Conservation (phyloP, 495 filamentous ascomycete species). For the Corynascus novoguineensis region DNA sequence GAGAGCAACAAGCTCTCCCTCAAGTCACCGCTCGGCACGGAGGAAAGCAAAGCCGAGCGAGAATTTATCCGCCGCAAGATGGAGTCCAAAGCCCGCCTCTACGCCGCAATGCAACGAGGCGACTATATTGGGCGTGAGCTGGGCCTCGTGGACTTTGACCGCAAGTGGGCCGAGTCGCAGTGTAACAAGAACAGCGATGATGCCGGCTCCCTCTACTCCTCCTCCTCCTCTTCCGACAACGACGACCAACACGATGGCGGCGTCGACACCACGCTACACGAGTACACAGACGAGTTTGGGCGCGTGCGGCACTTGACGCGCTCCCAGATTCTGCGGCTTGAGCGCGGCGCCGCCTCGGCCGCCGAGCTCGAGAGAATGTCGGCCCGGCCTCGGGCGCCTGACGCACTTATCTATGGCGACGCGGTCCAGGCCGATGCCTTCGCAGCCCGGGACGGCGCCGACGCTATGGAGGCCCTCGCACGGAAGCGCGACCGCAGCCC, state of each 20-base stretch:
- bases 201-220: conserved; percentile 33
- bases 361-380: conserved; percentile 43
- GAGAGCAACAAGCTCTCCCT: conserved; percentile 34
- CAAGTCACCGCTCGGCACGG: conserved; percentile 37
- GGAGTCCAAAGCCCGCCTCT: conserved; percentile 80
- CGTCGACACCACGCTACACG: conserved; percentile 56
- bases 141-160: conserved; percentile 84
- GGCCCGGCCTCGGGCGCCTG: conserved; percentile 55
- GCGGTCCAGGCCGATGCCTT: conserved; percentile 78
- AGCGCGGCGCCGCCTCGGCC: conserved; percentile 42
- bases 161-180: conserved; percentile 77
- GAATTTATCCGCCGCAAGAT: conserved; percentile 67
- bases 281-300: conserved; percentile 88
- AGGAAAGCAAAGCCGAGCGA: conserved; percentile 42
- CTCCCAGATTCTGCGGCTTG: conserved; percentile 54
- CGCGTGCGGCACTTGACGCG: conserved; percentile 63
- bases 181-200: conserved; percentile 23
- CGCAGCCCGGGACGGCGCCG: conserved; percentile 52
- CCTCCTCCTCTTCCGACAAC: conserved; percentile 39
- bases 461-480: conserved; percentile 67
- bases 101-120: conserved; percentile 75
- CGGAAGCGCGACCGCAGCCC: conserved; percentile 63
- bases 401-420: conserved; percentile 74
- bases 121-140: conserved; percentile 54
- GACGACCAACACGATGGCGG: conserved; percentile 29